phyloP scores from a whole-genome alignment of 176 grass and related monocot species.

The Eragrostis curvula region DNA sequence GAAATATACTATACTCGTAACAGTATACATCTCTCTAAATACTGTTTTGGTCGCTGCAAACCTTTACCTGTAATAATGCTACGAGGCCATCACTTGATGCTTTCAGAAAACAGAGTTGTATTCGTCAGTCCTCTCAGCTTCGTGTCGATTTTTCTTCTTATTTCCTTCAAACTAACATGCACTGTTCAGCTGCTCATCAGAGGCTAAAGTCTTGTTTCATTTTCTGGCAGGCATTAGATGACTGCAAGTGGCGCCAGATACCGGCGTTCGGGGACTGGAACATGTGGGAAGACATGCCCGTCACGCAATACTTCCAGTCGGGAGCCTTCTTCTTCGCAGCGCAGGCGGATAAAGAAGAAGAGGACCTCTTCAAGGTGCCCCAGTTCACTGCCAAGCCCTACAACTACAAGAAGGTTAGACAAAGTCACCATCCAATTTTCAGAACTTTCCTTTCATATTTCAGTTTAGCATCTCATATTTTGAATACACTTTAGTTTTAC shows the following conservation, averaged over 20 bases:
- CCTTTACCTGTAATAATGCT: neutral
- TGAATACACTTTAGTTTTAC: neutral
- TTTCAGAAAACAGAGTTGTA: neutral
- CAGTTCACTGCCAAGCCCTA: constrained; percentile 59
- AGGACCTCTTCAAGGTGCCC: constrained; percentile 84
- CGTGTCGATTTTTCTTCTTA: neutral
- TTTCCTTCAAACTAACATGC: neutral
- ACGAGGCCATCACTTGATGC: neutral
- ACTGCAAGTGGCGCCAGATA: constrained; percentile 65
- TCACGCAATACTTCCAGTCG: constrained; percentile 75
- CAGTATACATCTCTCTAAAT: neutral
- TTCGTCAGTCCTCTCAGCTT: neutral
- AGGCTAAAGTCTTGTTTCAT: neutral
- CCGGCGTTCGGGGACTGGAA: constrained; percentile 84
- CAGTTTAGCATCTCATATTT: neutral
- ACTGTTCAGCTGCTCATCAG: neutral
- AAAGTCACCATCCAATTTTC: neutral
- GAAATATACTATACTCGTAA: constrained; percentile 24
- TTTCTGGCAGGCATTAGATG: constrained; percentile 42
- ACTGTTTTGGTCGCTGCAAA: constrained; percentile 7
- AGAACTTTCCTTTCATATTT: neutral
- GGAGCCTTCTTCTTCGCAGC: constrained; percentile 67
- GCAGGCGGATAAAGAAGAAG: constrained; percentile 56
- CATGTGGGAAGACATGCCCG: constrained; percentile 73
- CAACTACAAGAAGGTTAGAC: constrained; percentile 64